Percentiles rank a stretch among this genome's conserved stretches.
Conservation (phyloP, 139 green algal genomes). For the Chlamydomonas eustigma region DNA sequence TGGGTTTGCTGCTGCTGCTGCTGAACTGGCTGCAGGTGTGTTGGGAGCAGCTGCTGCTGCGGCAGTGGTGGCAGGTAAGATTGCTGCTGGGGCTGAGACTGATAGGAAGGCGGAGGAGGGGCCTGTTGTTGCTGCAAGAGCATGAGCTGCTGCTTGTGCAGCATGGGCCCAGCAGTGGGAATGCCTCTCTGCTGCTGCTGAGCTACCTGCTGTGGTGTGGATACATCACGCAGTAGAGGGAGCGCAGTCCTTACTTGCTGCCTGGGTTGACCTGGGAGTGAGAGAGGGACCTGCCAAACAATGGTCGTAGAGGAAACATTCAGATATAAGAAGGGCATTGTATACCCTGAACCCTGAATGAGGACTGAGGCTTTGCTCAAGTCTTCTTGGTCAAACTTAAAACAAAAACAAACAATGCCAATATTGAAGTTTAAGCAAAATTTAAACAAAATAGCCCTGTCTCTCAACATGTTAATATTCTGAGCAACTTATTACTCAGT, state of each 20-base stretch:
- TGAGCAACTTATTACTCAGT: too few relatives aligned
- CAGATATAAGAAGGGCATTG: too few relatives aligned
- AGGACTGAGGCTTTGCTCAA: too few relatives aligned
- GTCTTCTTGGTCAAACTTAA: too few relatives aligned
- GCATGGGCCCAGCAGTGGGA: background rate
- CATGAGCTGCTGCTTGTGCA: background rate
- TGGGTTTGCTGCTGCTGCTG: background rate
- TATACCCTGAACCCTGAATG: too few relatives aligned
- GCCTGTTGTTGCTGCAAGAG: too few relatives aligned
- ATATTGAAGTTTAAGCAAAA: too few relatives aligned
- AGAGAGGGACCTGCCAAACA: background rate
- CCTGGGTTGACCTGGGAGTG: background rate
- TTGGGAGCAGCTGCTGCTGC: background rate
- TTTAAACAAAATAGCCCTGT: too few relatives aligned
- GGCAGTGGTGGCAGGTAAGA: background rate
- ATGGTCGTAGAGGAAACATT: too few relatives aligned
- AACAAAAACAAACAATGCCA: too few relatives aligned
- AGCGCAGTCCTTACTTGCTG: background rate
- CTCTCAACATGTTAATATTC: too few relatives aligned
- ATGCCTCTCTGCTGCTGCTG: background rate
- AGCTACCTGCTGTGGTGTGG: background rate
- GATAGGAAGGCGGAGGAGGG: too few relatives aligned
- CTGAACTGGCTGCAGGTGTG: background rate
- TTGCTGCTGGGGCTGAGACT: background rate
- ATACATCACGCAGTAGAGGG: background rate